Conservation (phyloP, 2,329 filamentous ascomycete species). For the Trichoderma polysporum region DNA sequence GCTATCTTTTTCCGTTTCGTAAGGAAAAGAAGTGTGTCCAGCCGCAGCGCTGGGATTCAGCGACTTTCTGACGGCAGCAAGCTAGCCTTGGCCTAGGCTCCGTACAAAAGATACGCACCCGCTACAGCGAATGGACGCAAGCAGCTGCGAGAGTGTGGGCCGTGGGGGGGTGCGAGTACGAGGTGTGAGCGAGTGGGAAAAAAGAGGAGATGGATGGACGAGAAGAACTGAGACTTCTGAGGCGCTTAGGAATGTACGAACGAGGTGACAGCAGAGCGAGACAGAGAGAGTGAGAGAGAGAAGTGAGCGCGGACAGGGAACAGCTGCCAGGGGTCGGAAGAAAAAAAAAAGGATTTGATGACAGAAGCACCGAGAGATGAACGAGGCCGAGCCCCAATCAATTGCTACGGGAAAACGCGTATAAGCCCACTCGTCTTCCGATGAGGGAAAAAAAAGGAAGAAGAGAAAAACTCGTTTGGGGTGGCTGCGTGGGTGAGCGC, state of each 20-base stretch:
- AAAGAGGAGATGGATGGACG: background rate
- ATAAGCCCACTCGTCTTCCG: background rate
- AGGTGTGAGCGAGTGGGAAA: background rate
- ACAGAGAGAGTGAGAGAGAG: background rate
- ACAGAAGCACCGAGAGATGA: background rate
- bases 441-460: background rate
- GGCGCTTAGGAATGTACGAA: background rate
- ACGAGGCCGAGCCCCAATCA: background rate
- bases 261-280: background rate
- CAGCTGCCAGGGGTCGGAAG: background rate
- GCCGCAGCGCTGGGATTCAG: background rate
- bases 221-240: background rate
- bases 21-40: background rate
- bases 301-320: background rate
- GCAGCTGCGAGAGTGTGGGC: background rate
- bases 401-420: background rate
- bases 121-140: slow-evolving; percentile 4
- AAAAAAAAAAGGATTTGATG: background rate
- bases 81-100: background rate
- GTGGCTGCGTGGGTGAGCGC: background rate
- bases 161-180: background rate
- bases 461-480: background rate
- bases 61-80: background rate
- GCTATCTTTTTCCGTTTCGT: background rate
- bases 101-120: background rate